These are phyloP conservation scores for Plantago elongata DNA, from an alignment of 257 asterid species.

Conservation along the genomic window DNA sequence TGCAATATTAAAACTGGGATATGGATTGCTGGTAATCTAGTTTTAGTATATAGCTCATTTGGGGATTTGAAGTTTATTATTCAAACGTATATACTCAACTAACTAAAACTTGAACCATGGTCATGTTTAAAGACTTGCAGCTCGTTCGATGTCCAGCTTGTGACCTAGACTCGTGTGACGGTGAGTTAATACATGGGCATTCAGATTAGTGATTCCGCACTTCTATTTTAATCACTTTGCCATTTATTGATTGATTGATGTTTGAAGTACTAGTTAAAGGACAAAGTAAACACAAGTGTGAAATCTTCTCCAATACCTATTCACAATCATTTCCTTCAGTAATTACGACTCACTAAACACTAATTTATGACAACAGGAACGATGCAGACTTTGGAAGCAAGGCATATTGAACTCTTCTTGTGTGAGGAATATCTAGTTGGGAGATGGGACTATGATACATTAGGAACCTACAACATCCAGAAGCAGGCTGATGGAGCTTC, in stretches of 20 bases:
- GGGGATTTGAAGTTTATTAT: constrained; percentile 4
- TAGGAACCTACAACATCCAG: constrained; percentile 56
- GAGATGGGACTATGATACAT: constrained; percentile 64
- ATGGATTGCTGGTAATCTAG: constrained; percentile 91
- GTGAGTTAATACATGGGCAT: constrained; percentile 38
- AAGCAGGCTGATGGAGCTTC: constrained; percentile 65
- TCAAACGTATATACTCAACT: constrained; percentile 16
- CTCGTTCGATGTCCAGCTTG: constrained; percentile 97
- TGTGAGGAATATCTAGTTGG: constrained; percentile 59
- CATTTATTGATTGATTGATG: not conserved
- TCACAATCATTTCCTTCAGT: not conserved
- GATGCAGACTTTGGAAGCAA: constrained; percentile 90
- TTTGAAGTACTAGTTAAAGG: not conserved
- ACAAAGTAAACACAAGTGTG: too few species aligned
- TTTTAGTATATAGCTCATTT: constrained; percentile 13
- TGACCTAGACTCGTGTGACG: constrained; percentile 87
- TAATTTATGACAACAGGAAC: constrained; percentile 55
- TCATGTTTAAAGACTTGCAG: constrained; percentile 69
- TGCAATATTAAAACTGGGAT: constrained; percentile 69
- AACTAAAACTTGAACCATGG: constrained; percentile 15
- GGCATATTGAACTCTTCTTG: constrained; percentile 85
- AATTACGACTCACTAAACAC: constrained; percentile 5
- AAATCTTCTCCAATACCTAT: not conserved
- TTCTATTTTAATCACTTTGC: not conserved
- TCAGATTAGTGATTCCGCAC: not conserved